Evolutionary conservation across 495 filamentous ascomycete genomes (phyloP), one percentile per base, ranked within the genome.

Genomic region (Elaphomyces granulatus): DNA sequence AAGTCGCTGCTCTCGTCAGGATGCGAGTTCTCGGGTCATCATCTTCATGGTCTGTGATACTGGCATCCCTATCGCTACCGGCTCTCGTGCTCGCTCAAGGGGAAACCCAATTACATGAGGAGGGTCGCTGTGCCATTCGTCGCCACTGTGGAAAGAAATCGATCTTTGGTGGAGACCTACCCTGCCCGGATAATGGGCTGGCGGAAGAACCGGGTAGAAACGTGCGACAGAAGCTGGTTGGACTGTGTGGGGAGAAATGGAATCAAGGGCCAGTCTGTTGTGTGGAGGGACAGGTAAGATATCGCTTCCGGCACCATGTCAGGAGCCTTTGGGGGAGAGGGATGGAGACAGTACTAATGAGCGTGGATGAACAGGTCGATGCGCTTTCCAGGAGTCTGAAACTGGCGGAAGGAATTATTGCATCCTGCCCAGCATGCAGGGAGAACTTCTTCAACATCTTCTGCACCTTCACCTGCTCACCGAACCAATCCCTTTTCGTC

Each of bases 381-480:
- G 68, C 78, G 4, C 72, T 98, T 31, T 72, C 77, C 16, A 77
- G 64, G 38, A 93, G 93, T 48, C 69, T 98, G 37, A 76, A 83
- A 48, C 80, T 81, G n/a, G 87, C 85, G 1, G 82, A 87, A 50
- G 68, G 75, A 38, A 79, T 98, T 45, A 94, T 96, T 53, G 71
- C 82, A 20, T 79, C 84, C 16, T 98, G 90, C 61, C 90, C 90
- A 9, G 90, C 90, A 18, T 98, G 90, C 68, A 87, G 84, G 61
- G 78, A 80, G 38, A 98, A 98, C 63, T 98, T 98, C 61, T 94
- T 81, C 70, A 87, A 96, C 65, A 73, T 92, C 33, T 98, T 98
- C 52, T 98, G 90, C 63, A 86, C 84, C 3, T 94, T 98, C 47
- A 95, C 87, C 15, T 98, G 90, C 65, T 96, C 92, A 8, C 87